These are phyloP conservation scores for Clavispora santaluciae DNA, from an alignment of 805 yeast species.

Conservation along the genomic window DNA sequence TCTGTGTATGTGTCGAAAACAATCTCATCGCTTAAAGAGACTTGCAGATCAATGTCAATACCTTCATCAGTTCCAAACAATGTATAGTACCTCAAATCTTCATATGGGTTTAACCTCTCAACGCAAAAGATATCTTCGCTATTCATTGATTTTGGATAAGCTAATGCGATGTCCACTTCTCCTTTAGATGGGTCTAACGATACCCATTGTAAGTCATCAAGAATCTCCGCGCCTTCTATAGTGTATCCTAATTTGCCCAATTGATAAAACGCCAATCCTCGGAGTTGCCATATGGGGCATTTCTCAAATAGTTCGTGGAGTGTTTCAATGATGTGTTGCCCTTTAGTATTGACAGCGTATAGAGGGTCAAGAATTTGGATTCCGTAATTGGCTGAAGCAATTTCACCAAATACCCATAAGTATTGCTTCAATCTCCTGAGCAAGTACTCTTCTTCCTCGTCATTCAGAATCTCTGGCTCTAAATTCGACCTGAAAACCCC, in stretches of 20 bases:
- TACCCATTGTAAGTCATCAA: constrained; percentile 77
- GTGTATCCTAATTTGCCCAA: constrained; percentile 73
- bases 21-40: constrained; percentile 14
- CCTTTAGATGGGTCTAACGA: constrained; percentile 3
- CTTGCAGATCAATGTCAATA: constrained; percentile 3
- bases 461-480: background rate
- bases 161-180: constrained; percentile 4
- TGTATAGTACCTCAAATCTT: constrained; percentile 11
- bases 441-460: constrained; percentile 22
- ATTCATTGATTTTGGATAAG: constrained; percentile 14
- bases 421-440: constrained; percentile 56
- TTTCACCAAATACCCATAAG: constrained; percentile 83
- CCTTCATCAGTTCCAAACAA: constrained; percentile 10
- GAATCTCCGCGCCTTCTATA: constrained; percentile 73
- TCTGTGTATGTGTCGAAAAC: constrained; percentile 12
- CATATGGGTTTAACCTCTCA: constrained; percentile 11
- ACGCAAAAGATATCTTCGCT: constrained; percentile 11
- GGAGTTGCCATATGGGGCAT: constrained; percentile 48
- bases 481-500: background rate
- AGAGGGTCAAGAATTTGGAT: constrained; percentile 40
- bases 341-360: constrained; percentile 18
- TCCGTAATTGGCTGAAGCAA: constrained; percentile 71
- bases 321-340: constrained; percentile 35
- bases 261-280: constrained; percentile 73
- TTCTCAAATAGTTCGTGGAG: constrained; percentile 39